phyloP scores from a whole-genome alignment of 352 stramenopile genomes.

The Albugo candida region DNA sequence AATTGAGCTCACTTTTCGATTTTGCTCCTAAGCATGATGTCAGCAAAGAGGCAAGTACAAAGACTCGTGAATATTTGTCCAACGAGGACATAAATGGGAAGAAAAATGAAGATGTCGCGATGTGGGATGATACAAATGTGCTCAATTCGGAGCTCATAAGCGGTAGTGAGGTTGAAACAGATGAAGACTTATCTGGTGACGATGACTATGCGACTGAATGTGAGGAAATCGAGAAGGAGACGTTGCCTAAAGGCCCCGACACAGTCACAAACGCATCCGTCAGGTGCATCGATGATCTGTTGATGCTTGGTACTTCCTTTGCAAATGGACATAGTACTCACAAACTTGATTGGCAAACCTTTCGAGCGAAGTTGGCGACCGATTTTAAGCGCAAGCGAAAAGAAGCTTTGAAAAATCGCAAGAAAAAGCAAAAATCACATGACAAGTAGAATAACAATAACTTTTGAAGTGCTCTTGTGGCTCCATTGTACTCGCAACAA shows the following conservation, averaged over 20 bases:
- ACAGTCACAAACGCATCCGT: slow-evolving; percentile 35
- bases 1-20: slow-evolving; percentile 46
- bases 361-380: slow-evolving; percentile 48
- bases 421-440: slow-evolving; percentile 34
- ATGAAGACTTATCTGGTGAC: slow-evolving; percentile 5
- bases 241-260: slow-evolving; percentile 19
- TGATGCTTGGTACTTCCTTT: slow-evolving; percentile 1
- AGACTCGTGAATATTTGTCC: slow-evolving; percentile 4
- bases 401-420: slow-evolving; percentile 52
- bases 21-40: not conserved
- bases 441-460: no score
- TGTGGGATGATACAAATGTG: not conserved
- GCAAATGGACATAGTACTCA: slow-evolving; percentile 8
- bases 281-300: slow-evolving; percentile 33
- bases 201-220: not conserved
- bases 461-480: no score
- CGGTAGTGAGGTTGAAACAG: slow-evolving; percentile 2
- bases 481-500: no score
- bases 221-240: not conserved
- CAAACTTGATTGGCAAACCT: slow-evolving; percentile 26
- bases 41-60: not conserved
- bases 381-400: slow-evolving; percentile 70
- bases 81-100: slow-evolving; percentile 7
- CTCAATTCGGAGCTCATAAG: not conserved
- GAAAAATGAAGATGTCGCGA: not conserved